Evolutionary conservation across 805 yeast genomes (phyloP), one percentile per base, ranked within the genome.

Genomic region (Myxozyma neglecta): DNA sequence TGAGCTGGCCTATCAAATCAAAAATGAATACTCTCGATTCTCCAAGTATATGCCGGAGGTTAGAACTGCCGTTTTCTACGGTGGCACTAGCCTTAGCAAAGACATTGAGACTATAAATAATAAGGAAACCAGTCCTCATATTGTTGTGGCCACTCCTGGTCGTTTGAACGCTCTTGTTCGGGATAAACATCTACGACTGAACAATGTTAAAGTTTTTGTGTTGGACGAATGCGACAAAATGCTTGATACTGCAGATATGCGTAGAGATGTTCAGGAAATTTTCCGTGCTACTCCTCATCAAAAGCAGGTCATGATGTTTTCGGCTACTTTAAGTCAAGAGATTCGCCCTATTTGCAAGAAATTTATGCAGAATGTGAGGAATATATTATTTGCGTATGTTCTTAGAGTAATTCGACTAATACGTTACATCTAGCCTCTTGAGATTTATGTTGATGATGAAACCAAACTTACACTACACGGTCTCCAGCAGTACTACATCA

Each of bases 201-300:
- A 86, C 79, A 89, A 89, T 75, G 89, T 93, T 72, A 93, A 93
- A 83, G 88, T 91, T 68, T 94, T 93, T 72, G 97, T 94, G 67
- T 85, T 93, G 73, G 99, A 93, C 76, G 99, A 93, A 82, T 94
- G 98, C 86, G 99, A 93, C 81, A 91, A 92, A 80, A 98, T 93
- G 60, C 83, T 93, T 76, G 98, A 94, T 80, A 80, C 85, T 59
- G 40, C 62, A 10, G 71, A 69, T 51, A 93, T 93, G 99, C 89
- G 99, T 83, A 87, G 97, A 77, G 99, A 93, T 74, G 97, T 93
- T 62, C 99, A 93, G 82, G 98, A 93, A 75, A 89, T 94, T 68
- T 93, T 94, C 86, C 87, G 97, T 77, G 89, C 89, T 64, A 93
- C 99, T 56, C 99, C 99, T 69, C 96, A 89, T 79, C 97, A 93